Base-by-base conservation (phyloP, 441 rosid species). In the Eutrema salsugineum region DNA sequence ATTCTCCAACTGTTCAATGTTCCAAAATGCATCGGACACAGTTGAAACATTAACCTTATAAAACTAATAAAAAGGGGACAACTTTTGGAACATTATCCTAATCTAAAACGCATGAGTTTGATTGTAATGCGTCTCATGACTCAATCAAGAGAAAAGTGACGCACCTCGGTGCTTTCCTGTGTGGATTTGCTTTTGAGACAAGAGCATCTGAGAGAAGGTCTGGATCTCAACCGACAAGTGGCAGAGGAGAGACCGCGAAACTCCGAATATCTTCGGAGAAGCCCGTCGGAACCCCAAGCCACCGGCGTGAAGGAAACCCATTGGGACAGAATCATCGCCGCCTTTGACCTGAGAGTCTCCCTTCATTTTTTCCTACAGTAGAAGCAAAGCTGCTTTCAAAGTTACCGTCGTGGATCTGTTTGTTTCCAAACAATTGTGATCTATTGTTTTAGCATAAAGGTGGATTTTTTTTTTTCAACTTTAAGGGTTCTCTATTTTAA, bases 241-340 rank as follows among this genome's bases (percentile, higher is more conserved):
- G n/a, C 14, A 1, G 64, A 53, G 43, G 61, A 49, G 47, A 58
- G 46, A 73, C 47, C 43, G 17, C 47, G 78, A 40, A 40, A 59
- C 42, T 50, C 43, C 7, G 28, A 33, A 17, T 32, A 24, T 53
- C 36, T 7, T 15, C 32, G 66, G 48, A 20, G n/a, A 63, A 27
- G 15, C 8, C 27, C 30, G 30, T 11, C 33, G 47, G 54, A 39
- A 50, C 0, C 8, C 27, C 62, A 32, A 49, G 51, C 20, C 56
- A 51, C 42, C 57, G 73, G 68, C 49, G 49, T 42, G 69, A 61
- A 53, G 68, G 74, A 74, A 50, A 51, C 63, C 47, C 68, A 51
- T 24, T 1, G 56, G 19, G 50, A 16, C 59, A 73, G 24, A 73
- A 58, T 66, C 77, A 73, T 73, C 39, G 54, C 58, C 28, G 38